A percentile compares a stretch with the other conserved stretches of the same genome.
phyloP scores from a whole-genome alignment of 441 rosid species.

The Arabidopsis hybrid region DNA sequence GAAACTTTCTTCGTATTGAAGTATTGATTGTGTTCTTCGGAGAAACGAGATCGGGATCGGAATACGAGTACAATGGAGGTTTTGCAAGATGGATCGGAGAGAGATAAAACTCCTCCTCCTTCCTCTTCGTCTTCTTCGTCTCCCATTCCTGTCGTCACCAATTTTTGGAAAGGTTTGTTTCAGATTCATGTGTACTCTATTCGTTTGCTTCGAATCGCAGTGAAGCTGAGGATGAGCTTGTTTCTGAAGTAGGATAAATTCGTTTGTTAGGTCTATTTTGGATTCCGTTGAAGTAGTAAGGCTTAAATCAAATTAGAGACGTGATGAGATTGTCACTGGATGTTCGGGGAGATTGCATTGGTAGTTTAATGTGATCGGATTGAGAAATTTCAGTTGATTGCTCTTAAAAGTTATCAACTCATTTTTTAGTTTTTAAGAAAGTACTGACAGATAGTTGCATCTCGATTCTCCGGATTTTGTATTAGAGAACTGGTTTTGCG shows the following conservation, averaged over 20 bases:
- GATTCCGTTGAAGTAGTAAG: conserved; percentile 23
- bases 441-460: conserved; percentile 5
- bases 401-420: conserved; percentile 1
- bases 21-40: conserved; percentile 21
- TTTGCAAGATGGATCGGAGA: conserved; percentile 75
- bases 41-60: conserved; percentile 47
- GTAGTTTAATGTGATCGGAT: conserved; percentile 38
- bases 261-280: conserved; percentile 6
- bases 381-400: conserved; percentile 20
- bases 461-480: background rate
- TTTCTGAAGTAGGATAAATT: conserved; percentile 8
- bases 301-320: conserved; percentile 19
- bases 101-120: conserved; percentile 61
- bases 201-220: conserved; percentile 12
- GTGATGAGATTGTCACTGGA: conserved; percentile 12
- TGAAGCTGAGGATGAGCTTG: conserved; percentile 21
- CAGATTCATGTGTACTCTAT: conserved; percentile 18
- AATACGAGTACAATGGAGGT: conserved; percentile 60
- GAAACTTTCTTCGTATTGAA: conserved; percentile 31
- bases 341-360: conserved; percentile 16
- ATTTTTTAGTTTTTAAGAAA: background rate
- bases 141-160: conserved; percentile 79
- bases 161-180: conserved; percentile 91
- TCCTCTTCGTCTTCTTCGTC: conserved; percentile 61
- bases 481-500: background rate